Base-by-base conservation (phyloP, 2,329 filamentous ascomycete genomes). In the Camptophora hylomeconis region DNA sequence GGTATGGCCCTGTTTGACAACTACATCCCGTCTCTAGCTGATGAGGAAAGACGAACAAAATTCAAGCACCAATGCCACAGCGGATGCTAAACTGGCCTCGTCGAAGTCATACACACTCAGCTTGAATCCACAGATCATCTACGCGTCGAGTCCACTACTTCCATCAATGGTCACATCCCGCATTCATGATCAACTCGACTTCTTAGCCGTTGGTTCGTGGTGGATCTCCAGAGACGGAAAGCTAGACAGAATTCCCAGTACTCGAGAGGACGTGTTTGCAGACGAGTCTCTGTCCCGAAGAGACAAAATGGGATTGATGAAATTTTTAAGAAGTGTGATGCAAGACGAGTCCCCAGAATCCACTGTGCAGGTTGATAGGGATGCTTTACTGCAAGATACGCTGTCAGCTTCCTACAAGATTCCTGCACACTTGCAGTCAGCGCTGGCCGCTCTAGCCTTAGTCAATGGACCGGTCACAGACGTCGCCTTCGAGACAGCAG, bases 121-220 rank as follows among this genome's bases (percentile, higher is more conserved):
- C 2, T 64, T 95, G 7, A 79, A 83, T 12, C 86, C 89, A 5
- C 80, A 92, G 46, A 63, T 94, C 38, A 75, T 95, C 30, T 89
- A 94, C 54, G 72, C 81, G 7, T 76, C 77, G 30, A 92, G 86
- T 2, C 65, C 71, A 40, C 66, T 95, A 18, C 62, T 95, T 4
- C 70, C 74, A 6, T 69, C 75, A 45, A 70, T 95, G 10, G 81
- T 95, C n/a, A 83, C 84, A 2, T 93, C 87, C 5, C 79, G 76
- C 43, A 79, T 84, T 8, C 87, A 87, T 48, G 72, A 77, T 13
- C 86, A 94, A 57, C 69, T 98, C 25, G 87, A 95, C 50, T 95
- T 95, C 44, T 71, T 89, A 37, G 83, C 87, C 16, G 81, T 95
- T 15, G 87, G 87, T 15, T 87, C 80, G 32, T 95, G 87, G 72